Conservation (phyloP, 176 grass and related monocot species). For the Guadua angustifolia region DNA sequence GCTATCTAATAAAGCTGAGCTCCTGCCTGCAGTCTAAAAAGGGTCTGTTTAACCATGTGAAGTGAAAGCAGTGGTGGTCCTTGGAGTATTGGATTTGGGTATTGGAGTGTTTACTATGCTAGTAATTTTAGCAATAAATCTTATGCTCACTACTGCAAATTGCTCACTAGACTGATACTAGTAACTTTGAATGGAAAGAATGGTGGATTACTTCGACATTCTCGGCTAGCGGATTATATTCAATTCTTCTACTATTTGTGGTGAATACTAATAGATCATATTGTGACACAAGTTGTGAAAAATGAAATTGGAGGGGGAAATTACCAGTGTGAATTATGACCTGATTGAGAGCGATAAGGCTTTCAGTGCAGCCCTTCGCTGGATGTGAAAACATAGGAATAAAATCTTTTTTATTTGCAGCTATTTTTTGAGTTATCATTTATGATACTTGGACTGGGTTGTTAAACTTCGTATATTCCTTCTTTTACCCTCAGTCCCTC, state of each 20-base stretch:
- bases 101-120: neutral
- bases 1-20: conserved; percentile 7
- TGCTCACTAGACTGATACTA: neutral
- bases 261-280: neutral
- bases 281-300: neutral
- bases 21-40: neutral
- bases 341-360: neutral
- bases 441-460: neutral
- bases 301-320: neutral
- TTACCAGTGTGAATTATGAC: conserved; percentile 5
- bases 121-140: neutral
- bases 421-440: neutral
- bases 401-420: neutral
- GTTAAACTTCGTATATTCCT: neutral
- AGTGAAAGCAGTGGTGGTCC: neutral
- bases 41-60: neutral
- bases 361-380: neutral
- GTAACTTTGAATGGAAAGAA: neutral
- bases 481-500: conserved; percentile 7
- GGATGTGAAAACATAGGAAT: neutral
- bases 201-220: neutral
- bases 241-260: conserved; percentile 9
- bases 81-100: conserved; percentile 17
- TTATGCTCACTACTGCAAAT: neutral
- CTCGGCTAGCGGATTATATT: neutral